Base-by-base conservation (phyloP, 2,329 filamentous ascomycete genomes). In the Torrubiella hemipterigena region DNA sequence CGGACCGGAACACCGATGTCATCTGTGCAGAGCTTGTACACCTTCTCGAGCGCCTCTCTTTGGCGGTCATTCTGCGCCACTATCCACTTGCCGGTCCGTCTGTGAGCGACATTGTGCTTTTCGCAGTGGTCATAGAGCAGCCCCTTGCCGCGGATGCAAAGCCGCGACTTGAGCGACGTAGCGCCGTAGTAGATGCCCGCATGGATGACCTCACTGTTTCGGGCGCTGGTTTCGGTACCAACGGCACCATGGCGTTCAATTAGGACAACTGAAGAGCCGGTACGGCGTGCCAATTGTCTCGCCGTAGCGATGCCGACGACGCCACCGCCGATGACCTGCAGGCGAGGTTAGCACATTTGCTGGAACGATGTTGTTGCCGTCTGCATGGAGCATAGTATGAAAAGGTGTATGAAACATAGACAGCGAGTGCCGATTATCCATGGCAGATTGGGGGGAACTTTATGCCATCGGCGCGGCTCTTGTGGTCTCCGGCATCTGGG, bases 121-220 rank as follows among this genome's bases (percentile, higher is more conserved):
- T 60, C 56, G 61, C 89, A 95, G 25, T 93, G 72, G 4, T 64
- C 67, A 57, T 98, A 98, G 36, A 96, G 64, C 51, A 85, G 64
- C 19, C 77, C 51, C 43, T 78, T 78, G 37, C 91, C 91, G 19
- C 65, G 61, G 40, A 95, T 65, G 58, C 91, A 98, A 10, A 98
- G 72, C 12, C 61, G 59, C 2, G 87, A 85, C 59, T 98, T 98
- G 32, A 95, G 72, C 2, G 77, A 79, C 24, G 60, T 56, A 6
- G 65, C 51, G 12, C 81, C 83, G 56, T 95, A 95, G 67, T 95
- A 96, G 40, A 96, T 69, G 11, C 91, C 91, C 2, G 84, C 91
- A 54, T 98, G 91, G 45, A 98, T 93, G 33, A 96, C 89, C 69
- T 96, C 87, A 49, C 81, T 89, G 61, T 94, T 95, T 43, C 87